phyloP scores from a whole-genome alignment of 2,329 filamentous ascomycete genomes.

The Akanthomyces dipterigenus region DNA sequence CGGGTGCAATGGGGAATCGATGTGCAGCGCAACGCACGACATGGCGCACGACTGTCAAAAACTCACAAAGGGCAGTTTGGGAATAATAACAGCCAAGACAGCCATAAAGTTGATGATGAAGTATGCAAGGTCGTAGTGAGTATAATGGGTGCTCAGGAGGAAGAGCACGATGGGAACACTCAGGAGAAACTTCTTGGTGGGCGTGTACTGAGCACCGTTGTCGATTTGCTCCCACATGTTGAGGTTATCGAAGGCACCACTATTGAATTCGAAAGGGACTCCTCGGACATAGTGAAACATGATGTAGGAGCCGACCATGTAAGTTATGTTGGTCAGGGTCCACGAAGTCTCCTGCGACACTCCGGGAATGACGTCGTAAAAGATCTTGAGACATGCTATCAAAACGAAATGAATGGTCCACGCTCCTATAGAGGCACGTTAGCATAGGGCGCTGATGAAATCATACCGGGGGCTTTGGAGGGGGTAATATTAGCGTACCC shows the following conservation, averaged over 20 bases:
- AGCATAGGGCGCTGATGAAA: neutral
- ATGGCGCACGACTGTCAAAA: neutral
- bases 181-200: conserved; percentile 95
- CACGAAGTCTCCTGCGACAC: conserved; percentile 97
- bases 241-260: conserved; percentile 95
- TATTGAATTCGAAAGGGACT: conserved; percentile 97
- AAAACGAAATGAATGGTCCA: conserved; percentile 97
- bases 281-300: conserved; percentile 99
- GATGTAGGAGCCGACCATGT: conserved; percentile 97
- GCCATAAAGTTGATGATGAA: conserved; percentile 97
- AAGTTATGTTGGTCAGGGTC: conserved; percentile 97
- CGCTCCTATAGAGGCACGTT: conserved; percentile 56
- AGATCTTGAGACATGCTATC: conserved; percentile 85
- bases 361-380: conserved; percentile 93
- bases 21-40: neutral
- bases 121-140: conserved; percentile 93
- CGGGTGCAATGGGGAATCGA: neutral
- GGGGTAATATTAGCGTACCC: conserved; percentile 52
- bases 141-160: conserved; percentile 96
- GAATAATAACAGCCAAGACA: conserved; percentile 86
- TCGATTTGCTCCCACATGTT: conserved; percentile 99
- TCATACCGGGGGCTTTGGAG: neutral
- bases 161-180: conserved; percentile 92
- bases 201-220: conserved; percentile 97
- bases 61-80: conserved; percentile 90